A percentile compares a stretch with the other conserved stretches of the same genome.
These are phyloP conservation scores for Coprinopsis sp. DNA, from an alignment of 768 basidiomycete genomes.

Conservation along the genomic window DNA sequence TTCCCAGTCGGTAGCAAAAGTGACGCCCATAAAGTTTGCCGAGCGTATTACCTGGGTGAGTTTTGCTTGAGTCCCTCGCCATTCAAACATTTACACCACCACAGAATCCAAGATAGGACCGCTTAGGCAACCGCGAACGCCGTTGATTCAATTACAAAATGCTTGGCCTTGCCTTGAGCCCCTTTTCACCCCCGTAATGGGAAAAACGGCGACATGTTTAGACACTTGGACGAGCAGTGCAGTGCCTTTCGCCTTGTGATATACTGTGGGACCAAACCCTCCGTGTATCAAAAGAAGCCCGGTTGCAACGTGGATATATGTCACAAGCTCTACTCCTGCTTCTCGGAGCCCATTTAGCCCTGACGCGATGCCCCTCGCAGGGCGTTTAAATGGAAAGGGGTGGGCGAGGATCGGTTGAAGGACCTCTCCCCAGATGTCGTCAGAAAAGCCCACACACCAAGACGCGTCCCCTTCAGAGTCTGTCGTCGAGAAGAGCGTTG, in stretches of 20 bases:
- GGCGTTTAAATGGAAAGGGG: neutral
- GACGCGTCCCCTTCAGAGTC: conserved; percentile 2
- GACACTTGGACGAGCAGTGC: no score
- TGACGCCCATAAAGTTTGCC: no score
- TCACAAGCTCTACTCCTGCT: conserved; percentile 3
- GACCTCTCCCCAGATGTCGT: conserved; percentile 8
- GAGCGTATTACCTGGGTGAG: no score
- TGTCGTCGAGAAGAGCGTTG: conserved; percentile 1
- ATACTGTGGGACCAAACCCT: neutral
- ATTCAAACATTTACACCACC: no score
- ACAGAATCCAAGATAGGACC: neutral
- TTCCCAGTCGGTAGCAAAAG: no score
- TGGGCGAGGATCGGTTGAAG: neutral
- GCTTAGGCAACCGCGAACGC: neutral
- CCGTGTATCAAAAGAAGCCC: neutral
- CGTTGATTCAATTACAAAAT: no score
- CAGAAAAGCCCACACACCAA: conserved; percentile 1
- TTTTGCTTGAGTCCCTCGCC: no score
- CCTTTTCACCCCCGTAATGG: no score
- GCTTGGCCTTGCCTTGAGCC: no score
- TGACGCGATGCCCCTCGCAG: neutral
- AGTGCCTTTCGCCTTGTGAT: neutral
- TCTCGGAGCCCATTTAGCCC: conserved; percentile 9
- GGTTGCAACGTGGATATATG: conserved; percentile 7
- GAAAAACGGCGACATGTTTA: no score